Evolutionary conservation across 108 stramenopile genomes (phyloP), one percentile per base, ranked within the genome.

Genomic region (Cyclostephanos tholiformis): DNA sequence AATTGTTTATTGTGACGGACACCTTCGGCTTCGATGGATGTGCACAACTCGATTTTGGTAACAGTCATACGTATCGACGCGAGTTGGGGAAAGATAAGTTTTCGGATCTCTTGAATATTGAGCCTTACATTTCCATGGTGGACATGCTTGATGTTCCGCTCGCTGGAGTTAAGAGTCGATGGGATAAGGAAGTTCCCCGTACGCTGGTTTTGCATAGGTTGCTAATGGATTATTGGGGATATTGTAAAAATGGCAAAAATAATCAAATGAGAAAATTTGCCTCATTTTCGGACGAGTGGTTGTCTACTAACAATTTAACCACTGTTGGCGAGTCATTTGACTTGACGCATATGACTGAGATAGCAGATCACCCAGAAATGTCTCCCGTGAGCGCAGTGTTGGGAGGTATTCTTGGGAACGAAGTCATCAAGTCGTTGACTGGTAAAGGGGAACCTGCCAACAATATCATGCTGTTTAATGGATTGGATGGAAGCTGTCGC

Each of bases 391-490:
- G 91, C 63, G 93, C 97, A 16, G 94, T 97, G 13, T 65, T 97
- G 62, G 97, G 97, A 38, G 97, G 97, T 16, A 82, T 97, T 38
- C 52, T 98, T 22, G 97, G 97, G 20, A 97, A 97, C 75, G 97
- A 97, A 84, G 84, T 96, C 50, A 92, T 97, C 87, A 97, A 97
- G 69, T 86, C 87, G 5, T 84, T 97, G 65, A 90, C 84, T 57
- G 89, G 91, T n/a, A 94, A 93, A 72, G 97, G 94, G 58, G 90
- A 91, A 72, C 97, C 97, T 13, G 91, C 92, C 59, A 91, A 93
- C 67, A 97, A 97, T 76, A 82, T 92, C 10, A 69, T 97, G 52
- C 30, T 91, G 64, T 92, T 95, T 38, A 88, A 91, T 64, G 96
- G 93, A 5, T 49, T 60, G 22, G 77, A 84, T 38, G 89, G 93